Conservation (phyloP, 176 grass and related monocot genomes). For the Musa beccarii region DNA sequence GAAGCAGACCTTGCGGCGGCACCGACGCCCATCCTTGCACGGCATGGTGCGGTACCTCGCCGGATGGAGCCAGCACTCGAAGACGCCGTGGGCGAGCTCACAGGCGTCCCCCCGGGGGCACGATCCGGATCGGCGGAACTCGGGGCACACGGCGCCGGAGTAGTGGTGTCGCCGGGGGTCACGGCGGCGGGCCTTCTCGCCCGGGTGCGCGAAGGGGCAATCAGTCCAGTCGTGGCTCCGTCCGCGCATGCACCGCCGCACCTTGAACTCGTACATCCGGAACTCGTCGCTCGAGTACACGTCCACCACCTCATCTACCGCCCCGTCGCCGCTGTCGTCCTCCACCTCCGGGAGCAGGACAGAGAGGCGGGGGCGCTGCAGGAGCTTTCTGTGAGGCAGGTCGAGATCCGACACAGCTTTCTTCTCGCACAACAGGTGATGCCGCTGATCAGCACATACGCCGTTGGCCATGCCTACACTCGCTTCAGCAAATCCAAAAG, state of each 20-base stretch:
- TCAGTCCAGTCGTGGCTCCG: constrained; percentile 62
- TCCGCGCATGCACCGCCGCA: constrained; percentile 41
- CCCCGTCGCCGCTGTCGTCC: background rate
- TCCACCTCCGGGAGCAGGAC: background rate
- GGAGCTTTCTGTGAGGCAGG: background rate
- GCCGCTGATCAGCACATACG: background rate
- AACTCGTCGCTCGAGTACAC: constrained; percentile 35
- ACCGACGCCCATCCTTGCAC: constrained; percentile 2
- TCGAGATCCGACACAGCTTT: background rate
- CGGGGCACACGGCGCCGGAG: background rate
- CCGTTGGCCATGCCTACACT: background rate
- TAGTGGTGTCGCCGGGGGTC: constrained; percentile 11
- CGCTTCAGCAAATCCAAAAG: background rate
- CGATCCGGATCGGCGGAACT: background rate
- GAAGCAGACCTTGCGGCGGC: constrained; percentile 5
- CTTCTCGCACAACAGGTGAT: background rate
- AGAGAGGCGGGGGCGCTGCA: background rate
- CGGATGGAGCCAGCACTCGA: constrained; percentile 11
- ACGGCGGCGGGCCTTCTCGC: constrained; percentile 42
- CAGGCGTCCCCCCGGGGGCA: constrained; percentile 2
- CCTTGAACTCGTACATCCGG: constrained; percentile 73
- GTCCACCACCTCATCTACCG: background rate
- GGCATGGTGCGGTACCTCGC: constrained; percentile 9
- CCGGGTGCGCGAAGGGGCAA: constrained; percentile 65
- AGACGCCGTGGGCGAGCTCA: constrained; percentile 2